Conservation (phyloP, 495 filamentous ascomycete species). For the Daldinia bambusicola region DNA sequence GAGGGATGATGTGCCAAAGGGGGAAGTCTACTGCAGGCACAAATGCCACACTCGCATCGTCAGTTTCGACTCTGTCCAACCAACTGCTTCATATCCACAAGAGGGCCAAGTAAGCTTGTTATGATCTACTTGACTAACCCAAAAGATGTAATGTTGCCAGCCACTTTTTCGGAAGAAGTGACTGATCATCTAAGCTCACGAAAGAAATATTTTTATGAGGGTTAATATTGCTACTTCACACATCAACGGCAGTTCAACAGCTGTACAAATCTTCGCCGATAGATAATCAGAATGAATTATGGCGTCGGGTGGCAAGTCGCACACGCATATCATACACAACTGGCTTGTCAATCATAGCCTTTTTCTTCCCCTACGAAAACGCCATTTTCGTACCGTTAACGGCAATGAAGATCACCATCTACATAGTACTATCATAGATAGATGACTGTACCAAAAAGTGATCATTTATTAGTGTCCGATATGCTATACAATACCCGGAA, state of each 20-base stretch:
- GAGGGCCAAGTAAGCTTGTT: not conserved
- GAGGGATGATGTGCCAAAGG: conserved; percentile 22
- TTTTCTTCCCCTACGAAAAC: conserved; percentile 21
- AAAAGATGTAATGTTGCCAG: not conserved
- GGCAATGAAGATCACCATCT: conserved; percentile 41
- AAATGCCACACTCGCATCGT: conserved; percentile 31
- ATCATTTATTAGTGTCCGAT: not conserved
- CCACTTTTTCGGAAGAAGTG: not conserved
- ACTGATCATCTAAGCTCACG: not conserved
- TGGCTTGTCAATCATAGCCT: not conserved
- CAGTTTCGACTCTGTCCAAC: conserved; percentile 35
- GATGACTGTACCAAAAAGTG: conserved; percentile 13
- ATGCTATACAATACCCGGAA: not conserved
- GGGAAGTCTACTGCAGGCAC: conserved; percentile 35
- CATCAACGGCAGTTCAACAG: not conserved
- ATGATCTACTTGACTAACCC: not conserved
- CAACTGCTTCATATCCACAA: conserved; percentile 3
- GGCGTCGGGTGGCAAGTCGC: not conserved
- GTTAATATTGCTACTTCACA: conserved; percentile 1
- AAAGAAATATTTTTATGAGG: not conserved
- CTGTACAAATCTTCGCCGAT: not conserved
- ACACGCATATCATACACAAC: not conserved
- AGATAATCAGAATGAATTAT: not conserved
- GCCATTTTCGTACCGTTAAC: conserved; percentile 27
- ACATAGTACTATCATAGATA: conserved; percentile 30